Conservation (phyloP, 1,284 basidiomycete species). For the Fomitiporia mediterranea region DNA sequence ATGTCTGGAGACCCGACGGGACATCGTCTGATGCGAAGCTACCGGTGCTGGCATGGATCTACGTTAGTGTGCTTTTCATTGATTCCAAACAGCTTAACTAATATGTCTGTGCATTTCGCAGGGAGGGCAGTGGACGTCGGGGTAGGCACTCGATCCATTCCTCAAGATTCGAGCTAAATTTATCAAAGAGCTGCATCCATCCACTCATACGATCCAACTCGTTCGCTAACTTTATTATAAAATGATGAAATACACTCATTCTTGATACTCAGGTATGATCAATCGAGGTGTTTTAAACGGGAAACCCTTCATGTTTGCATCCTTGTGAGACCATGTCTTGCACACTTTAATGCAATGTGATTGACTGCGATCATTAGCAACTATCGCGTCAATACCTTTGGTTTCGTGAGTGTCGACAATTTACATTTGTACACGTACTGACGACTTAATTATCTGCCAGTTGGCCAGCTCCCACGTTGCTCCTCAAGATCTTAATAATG, state of each 20-base stretch:
- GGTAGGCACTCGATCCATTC: slow-evolving; percentile 29
- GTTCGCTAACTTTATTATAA: slow-evolving; percentile 31
- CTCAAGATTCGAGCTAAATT: background rate
- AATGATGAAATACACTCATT: no score
- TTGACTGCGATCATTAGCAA: slow-evolving; percentile 35
- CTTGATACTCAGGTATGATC: slow-evolving; percentile 45
- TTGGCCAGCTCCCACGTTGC: slow-evolving; percentile 45
- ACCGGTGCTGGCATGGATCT: slow-evolving; percentile 50
- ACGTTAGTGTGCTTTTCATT: slow-evolving; percentile 34
- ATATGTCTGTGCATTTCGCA: slow-evolving; percentile 25
- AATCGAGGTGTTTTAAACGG: slow-evolving; percentile 41
- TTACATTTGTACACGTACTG: background rate
- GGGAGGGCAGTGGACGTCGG: slow-evolving; percentile 48
- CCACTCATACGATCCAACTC: slow-evolving; percentile 40
- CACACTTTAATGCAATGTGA: slow-evolving; percentile 2
- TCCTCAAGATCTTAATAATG: slow-evolving; percentile 49
- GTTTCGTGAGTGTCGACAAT: slow-evolving; percentile 41
- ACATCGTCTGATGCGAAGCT: slow-evolving; percentile 33
- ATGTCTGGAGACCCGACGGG: slow-evolving; percentile 42
- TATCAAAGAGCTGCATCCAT: slow-evolving; percentile 39
- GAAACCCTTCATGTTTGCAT: slow-evolving; percentile 53
- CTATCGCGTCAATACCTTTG: slow-evolving; percentile 55
- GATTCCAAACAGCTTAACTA: background rate
- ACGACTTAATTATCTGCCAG: slow-evolving; percentile 29
- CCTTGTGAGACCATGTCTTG: slow-evolving; percentile 35